Evolutionary conservation across 2,329 filamentous ascomycete genomes (phyloP), one percentile per base, ranked within the genome.

Genomic region (Ascochyta koolunga): DNA sequence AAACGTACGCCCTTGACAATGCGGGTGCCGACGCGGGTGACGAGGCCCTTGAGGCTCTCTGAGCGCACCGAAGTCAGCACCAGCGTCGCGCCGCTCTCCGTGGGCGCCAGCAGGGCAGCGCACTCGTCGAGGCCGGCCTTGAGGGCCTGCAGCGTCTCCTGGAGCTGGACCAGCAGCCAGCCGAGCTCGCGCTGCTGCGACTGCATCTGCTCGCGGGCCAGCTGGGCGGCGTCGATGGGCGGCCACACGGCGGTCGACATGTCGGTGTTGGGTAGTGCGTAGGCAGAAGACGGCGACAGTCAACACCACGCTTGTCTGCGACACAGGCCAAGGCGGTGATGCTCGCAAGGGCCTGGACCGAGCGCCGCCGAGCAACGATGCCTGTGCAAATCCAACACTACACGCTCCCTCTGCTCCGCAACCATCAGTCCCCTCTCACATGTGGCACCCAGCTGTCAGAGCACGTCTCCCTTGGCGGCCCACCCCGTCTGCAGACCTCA

Each of bases 41-140:
- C 86, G 66, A 91, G 90, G 16, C 95, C 95, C 75, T 99, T 99
- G 59, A 98, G 87, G 62, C 85, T 86, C 78, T 99, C 95, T 50
- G 91, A 93, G 50, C 93, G 86, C 50, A 89, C 84, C 13, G 93
- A 96, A 58, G 90, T 95, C 62, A 99, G 83, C 25, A 95, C 93
- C 24, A 99, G 85, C 0, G 93, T 99, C 65, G 88, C 93, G 8
- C 92, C 92, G 1, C 89, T 87, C 69, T 96, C 91, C 59, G 88
- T 83, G 1, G 93, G 92, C 7, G 91, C 89, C 25, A 99, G 86
- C 21, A 98, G 83, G 16, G 89, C 86, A 64, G 92, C 91, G 77
- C 93, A 97, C 76, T 97, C 92, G 72, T 95, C 87, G 3, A 98
- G 84, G 54, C 91, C 91, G 60, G 83, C 81, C 66, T 87, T 86